Conservation (phyloP, 371 early-diverging fungal species). For the Smittium culicis region DNA sequence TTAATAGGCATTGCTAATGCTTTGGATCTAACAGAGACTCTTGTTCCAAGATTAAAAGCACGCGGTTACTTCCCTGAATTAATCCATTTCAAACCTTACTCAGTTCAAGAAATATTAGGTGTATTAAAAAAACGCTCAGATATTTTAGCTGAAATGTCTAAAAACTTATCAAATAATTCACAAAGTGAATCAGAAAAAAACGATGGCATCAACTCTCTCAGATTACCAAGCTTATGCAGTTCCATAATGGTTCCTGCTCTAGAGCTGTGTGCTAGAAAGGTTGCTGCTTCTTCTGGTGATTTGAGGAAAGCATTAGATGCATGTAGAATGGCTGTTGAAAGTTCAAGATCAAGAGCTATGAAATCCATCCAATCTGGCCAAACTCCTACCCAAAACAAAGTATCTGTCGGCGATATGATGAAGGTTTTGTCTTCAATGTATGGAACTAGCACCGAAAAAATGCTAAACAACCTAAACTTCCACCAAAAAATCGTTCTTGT, state of each 20-base stretch:
- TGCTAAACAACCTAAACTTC: slow-evolving; percentile 49
- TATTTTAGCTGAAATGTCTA: slow-evolving; percentile 19
- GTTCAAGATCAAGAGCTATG: slow-evolving; percentile 39
- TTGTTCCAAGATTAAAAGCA: slow-evolving; percentile 72
- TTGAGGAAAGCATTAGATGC: slow-evolving; percentile 80
- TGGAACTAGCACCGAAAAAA: slow-evolving; percentile 46
- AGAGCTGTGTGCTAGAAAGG: slow-evolving; percentile 83
- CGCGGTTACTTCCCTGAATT: slow-evolving; percentile 68
- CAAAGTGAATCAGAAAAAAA: slow-evolving; percentile 10
- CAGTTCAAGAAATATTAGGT: slow-evolving; percentile 56
- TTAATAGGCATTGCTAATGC: slow-evolving; percentile 95
- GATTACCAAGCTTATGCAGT: slow-evolving; percentile 17
- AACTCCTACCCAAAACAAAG: slow-evolving; percentile 39
- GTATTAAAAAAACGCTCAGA: slow-evolving; percentile 71
- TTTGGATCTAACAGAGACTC: slow-evolving; percentile 73
- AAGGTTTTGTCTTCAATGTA: slow-evolving; percentile 48
- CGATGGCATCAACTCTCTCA: not conserved
- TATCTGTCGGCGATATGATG: slow-evolving; percentile 63
- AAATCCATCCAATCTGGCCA: not conserved
- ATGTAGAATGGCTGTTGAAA: slow-evolving; percentile 69
- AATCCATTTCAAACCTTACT: slow-evolving; percentile 75
- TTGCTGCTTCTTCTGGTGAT: slow-evolving; percentile 81
- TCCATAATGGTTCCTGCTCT: slow-evolving; percentile 73
- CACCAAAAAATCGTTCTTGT: slow-evolving; percentile 68
- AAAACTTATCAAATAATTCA: not conserved